Evolutionary conservation across 768 basidiomycete genomes (phyloP), one percentile per base, ranked within the genome.

Genomic region (Mycena galopus): DNA sequence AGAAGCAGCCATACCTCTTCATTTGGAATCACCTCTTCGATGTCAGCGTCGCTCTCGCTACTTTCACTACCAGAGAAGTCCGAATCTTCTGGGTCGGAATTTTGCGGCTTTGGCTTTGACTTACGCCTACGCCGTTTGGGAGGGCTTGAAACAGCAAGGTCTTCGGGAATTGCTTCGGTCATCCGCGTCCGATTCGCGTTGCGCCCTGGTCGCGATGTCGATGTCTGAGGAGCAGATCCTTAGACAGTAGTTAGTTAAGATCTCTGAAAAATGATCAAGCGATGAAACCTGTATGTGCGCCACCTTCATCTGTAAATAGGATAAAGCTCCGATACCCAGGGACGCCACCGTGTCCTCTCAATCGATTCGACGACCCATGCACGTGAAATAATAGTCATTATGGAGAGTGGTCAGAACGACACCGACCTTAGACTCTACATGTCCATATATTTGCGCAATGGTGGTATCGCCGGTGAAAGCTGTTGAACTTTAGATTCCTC

Each of bases 11-110:
- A 42, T 16, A 29, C 59, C 59, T 61, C 59, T 19, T 61, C 59
- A 21, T 59, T 59, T 33, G 58, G 58, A 12, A 59, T 59, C 39
- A 59, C 6, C 35, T 59, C 58, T 59, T 59, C 59, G 14, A 61
- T 42, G 10, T 27, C 59, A 27, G 23, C 44, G 59, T 61, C 59
- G 21, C 59, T 61, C 23, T 61, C 59, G 14, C 12, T 29, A 23
- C 59, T 29, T 4, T 42, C 59, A 29, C 39, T 42, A 21, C 59
- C 23, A 14, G 59, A 12, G 14, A 61, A 61, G 59, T 61, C 59
- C 4, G 23, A 42, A 42, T 61, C 59, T 19, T 60, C 58, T 60
- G 37, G 58, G 25, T 60, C 58, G 9, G 37, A 23, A 60, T 60
- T 39, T 60, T 25, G 12, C n/a, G 33, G 10, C 14, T 60, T 37